phyloP scores from a whole-genome alignment of 768 basidiomycete species.

The Daedalea quercina region DNA sequence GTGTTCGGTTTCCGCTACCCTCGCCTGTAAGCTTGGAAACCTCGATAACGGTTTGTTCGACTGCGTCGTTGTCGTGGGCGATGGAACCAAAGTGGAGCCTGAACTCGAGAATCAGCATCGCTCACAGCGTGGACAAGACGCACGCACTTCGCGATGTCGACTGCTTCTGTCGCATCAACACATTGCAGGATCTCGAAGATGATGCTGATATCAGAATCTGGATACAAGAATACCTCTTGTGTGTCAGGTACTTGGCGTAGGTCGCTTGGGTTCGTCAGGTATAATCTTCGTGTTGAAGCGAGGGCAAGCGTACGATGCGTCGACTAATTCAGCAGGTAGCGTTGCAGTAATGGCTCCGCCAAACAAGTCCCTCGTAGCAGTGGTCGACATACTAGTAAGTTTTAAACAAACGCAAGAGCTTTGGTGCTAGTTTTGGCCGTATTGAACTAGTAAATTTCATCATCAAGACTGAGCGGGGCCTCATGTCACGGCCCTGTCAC shows the following conservation, averaged over 20 bases:
- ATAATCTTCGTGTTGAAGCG: background rate
- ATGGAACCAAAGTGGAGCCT: constrained; percentile 91
- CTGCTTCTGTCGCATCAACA: constrained; percentile 48
- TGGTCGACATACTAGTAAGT: constrained; percentile 12
- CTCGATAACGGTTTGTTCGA: constrained; percentile 37
- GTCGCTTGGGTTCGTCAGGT: constrained; percentile 30
- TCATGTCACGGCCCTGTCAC: background rate
- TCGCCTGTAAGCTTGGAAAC: constrained; percentile 38
- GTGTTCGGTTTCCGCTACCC: constrained; percentile 30
- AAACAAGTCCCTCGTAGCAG: constrained; percentile 52
- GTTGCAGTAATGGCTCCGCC: constrained; percentile 76
- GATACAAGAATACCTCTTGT: constrained; percentile 87
- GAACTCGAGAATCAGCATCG: background rate
- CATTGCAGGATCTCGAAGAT: constrained; percentile 80
- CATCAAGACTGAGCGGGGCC: constrained; percentile 39
- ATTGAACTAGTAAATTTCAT: constrained; percentile 43
- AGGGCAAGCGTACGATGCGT: constrained; percentile 72
- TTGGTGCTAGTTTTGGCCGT: constrained; percentile 35
- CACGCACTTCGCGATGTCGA: constrained; percentile 62
- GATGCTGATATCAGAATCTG: constrained; percentile 61
- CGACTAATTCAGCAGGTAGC: constrained; percentile 54
- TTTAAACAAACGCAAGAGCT: too few relatives aligned
- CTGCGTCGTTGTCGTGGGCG: constrained; percentile 85
- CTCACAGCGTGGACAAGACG: background rate
- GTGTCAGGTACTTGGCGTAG: constrained; percentile 88